Evolutionary conservation across 805 yeast species (phyloP).

Genomic region (Starmerella sirachaensis): DNA sequence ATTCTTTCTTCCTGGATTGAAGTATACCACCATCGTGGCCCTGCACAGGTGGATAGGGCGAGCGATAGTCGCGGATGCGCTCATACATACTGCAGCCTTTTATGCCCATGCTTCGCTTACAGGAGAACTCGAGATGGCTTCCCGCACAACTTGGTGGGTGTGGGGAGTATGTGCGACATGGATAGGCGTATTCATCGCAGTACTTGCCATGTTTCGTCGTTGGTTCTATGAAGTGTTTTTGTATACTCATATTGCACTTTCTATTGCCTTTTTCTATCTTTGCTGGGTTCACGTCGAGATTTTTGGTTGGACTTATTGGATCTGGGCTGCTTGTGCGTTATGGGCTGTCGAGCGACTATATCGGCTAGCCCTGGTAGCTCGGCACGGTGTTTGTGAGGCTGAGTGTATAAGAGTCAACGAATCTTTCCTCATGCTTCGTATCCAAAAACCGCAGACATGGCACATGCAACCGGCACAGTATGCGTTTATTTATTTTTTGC

Average conservation of each 20-base stretch:
- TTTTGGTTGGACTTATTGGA: constrained; percentile 18
- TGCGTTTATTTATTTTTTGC: constrained; percentile 26
- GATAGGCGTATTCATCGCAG: constrained; percentile 1
- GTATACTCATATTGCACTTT: constrained; percentile 12
- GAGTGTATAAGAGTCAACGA: background rate
- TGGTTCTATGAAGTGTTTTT: constrained; percentile 16
- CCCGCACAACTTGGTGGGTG: constrained; percentile 10
- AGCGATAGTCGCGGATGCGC: constrained; percentile 9
- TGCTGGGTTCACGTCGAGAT: constrained; percentile 12
- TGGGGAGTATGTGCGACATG: constrained; percentile 10
- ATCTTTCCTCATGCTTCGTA: background rate
- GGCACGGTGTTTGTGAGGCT: constrained; percentile 8
- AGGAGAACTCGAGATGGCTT: background rate
- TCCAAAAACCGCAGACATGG: constrained; percentile 12
- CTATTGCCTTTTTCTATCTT: constrained; percentile 11
- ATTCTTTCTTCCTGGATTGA: constrained; percentile 5
- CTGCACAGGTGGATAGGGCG: constrained; percentile 18
- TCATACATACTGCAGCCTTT: constrained; percentile 14
- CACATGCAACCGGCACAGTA: constrained; percentile 12
- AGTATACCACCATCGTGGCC: constrained; percentile 12
- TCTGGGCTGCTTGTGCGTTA: constrained; percentile 3
- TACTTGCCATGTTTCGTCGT: constrained; percentile 4
- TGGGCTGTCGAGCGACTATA: constrained; percentile 12
- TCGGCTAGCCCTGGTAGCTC: constrained; percentile 1
- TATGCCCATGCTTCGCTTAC: constrained; percentile 3